Evolutionary conservation across 805 yeast species (phyloP), one percentile per base, ranked within the genome.

Genomic region (Naumovozyma baii): DNA sequence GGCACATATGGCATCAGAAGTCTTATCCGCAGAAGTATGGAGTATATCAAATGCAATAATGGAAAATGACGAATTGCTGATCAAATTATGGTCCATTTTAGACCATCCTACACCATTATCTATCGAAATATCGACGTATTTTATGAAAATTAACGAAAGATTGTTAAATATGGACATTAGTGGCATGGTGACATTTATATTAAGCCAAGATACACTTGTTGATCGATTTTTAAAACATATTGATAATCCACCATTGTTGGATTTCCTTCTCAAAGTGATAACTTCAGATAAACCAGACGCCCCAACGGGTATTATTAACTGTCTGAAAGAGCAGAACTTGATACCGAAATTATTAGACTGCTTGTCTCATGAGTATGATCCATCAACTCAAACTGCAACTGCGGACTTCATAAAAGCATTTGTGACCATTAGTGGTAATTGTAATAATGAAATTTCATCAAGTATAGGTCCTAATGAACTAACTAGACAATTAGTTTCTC

Each of bases 381-480:
- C 88, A 9, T 74, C 83, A 33, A 78, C 78, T 36, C 97, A 92
- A 59, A 79, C 92, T 14, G 94, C 97, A 0, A 94, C 95, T 1
- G 94, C 95, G 17, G 98, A 92, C 57, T 92, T 92, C 55, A 67
- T 92, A 39, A 92, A 92, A 57, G 96, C 97, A 0, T 78, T 92
- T 52, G 83, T 92, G 28, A 82, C 96, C 2, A 84, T 92, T 25
- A 85, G 96, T 33, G 95, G 96, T 5, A 92, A 90, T 54, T 87
- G 83, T 5, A 85, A 83, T 43, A 83, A 85, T 35, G 86, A 86
- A 42, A 82, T 80, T 49, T 83, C 86, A 34, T 83, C 95, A 2
- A 83, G 94, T 8, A 84, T 92, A 39, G 98, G 98, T 1, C 97
- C 98, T 2, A 92, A 92, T 56, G 96, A 86, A 56, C 69, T 92